Evolutionary conservation across 805 yeast species (phyloP), one percentile per base, ranked within the genome.

Genomic region (Cyberlindnera xishuangbannaensis): DNA sequence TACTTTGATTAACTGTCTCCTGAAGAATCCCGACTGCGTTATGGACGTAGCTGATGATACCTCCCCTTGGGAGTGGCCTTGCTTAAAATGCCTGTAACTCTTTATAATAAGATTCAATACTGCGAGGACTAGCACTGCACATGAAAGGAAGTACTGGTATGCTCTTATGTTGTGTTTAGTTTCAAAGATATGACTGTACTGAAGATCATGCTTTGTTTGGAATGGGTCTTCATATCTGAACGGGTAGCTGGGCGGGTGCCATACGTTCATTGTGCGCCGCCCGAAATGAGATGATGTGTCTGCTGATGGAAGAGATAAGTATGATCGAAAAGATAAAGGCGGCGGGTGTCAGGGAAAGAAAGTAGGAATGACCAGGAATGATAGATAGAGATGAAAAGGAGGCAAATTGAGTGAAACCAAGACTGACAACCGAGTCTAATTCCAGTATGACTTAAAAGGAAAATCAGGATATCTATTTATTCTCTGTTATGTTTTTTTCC

Each of bases 181-280:
- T 18, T 44, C 36, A 7, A 39, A 43, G 23, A 50, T 48, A 30
- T 48, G 52, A 6, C 15, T 14, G 35, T 50, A 50, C 4, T 27
- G 40, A 9, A 41, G 31, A 18, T 35, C 48, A 13, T 40, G 32
- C 19, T 50, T 45, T 13, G 41, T 43, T 8, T 13, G 7, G 36
- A 50, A 50, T 2, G 55, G 55, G 22, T 48, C 43, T 4, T 39
- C 34, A 23, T 29, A 34, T 13, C 51, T 26, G 36, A 50, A 50
- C n/a, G 43, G 46, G 12, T 34, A 32, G 18, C 27, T 25, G n/a
- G 30, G 31, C 3, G 40, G 40, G 14, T 27, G 33, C 40, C 40
- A 37, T 15, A 19, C 28, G 30, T 31, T 35, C 39, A 35, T 35
- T 22, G 15, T n/a, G 30, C 14, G 17, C n/a, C n/a, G n/a, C n/a